phyloP scores from a whole-genome alignment of 2,329 filamentous ascomycete species.

The Aspergillus puulaauensis region DNA sequence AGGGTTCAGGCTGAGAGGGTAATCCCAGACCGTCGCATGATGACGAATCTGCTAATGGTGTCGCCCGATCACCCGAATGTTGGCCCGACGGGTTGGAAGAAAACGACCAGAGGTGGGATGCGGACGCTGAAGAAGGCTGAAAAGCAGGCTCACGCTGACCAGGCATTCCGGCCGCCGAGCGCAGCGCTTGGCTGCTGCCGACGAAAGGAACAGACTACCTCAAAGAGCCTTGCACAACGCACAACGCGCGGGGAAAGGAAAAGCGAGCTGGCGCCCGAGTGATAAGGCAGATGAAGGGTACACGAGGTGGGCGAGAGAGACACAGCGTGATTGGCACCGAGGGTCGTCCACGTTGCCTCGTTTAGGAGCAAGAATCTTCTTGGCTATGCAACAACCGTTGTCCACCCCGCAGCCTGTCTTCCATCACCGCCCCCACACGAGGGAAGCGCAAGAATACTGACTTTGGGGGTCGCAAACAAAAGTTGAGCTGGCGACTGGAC shows the following conservation, averaged over 20 bases:
- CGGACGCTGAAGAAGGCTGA: constrained; percentile 10
- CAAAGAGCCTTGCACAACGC: constrained; percentile 9
- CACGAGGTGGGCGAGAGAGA: background rate
- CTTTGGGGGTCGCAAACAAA: background rate
- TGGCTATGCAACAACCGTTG: constrained; percentile 19
- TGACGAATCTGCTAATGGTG: constrained; percentile 9
- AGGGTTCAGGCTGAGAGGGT: constrained; percentile 8
- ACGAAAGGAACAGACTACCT: background rate
- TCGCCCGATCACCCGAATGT: constrained; percentile 10
- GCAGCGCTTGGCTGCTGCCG: constrained; percentile 9
- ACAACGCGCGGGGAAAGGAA: constrained; percentile 7
- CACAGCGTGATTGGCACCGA: constrained; percentile 16
- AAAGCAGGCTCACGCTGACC: constrained; percentile 11
- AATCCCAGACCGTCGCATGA: constrained; percentile 15
- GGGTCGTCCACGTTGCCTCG: constrained; percentile 21
- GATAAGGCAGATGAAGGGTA: constrained; percentile 3
- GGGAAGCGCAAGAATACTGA: constrained; percentile 1
- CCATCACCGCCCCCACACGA: constrained; percentile 18
- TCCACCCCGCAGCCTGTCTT: constrained; percentile 21
- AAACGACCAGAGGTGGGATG: constrained; percentile 5
- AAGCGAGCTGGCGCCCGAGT: constrained; percentile 1
- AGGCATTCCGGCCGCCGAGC: constrained; percentile 20
- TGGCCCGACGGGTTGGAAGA: background rate
- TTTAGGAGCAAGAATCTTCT: constrained; percentile 21
- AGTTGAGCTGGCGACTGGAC: background rate